Evolutionary conservation across 164 flowering plant species (phyloP).

Genomic region (Houttuynia cordata): DNA sequence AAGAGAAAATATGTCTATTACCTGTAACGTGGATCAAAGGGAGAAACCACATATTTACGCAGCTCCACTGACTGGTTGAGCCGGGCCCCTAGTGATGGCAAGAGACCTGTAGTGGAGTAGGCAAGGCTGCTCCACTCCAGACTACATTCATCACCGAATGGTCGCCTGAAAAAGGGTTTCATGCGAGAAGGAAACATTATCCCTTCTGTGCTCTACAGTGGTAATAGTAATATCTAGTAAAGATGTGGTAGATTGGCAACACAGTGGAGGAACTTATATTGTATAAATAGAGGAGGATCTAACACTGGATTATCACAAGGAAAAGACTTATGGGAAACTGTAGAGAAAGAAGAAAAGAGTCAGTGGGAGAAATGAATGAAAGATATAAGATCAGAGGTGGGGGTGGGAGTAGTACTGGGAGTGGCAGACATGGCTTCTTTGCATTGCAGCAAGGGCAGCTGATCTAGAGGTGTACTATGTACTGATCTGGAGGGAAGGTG

Average conservation of each 20-base stretch:
- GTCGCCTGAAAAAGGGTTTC: slow-evolving; percentile 40
- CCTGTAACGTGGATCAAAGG: slow-evolving; percentile 75
- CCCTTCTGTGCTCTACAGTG: neutral
- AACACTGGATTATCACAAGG: slow-evolving; percentile 2
- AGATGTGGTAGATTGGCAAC: slow-evolving; percentile 7
- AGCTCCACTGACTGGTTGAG: slow-evolving; percentile 57
- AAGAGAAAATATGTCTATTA: slow-evolving; percentile 2
- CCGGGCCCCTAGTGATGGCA: slow-evolving; percentile 89
- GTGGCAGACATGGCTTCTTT: slow-evolving; percentile 47
- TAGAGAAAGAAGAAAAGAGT: slow-evolving; percentile 7
- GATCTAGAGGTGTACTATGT: neutral
- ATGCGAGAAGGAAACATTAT: slow-evolving; percentile 39
- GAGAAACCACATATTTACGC: slow-evolving; percentile 57
- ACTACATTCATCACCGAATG: slow-evolving; percentile 43
- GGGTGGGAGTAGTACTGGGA: slow-evolving; percentile 11
- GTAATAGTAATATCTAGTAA: slow-evolving; percentile 5
- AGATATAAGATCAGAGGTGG: neutral
- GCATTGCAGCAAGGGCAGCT: slow-evolving; percentile 22
- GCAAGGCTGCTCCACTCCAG: slow-evolving; percentile 18
- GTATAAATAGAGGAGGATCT: slow-evolving; percentile 19
- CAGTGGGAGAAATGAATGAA: slow-evolving; percentile 8
- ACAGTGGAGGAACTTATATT: slow-evolving; percentile 4
- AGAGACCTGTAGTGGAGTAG: slow-evolving; percentile 33
- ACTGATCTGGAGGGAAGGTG: slow-evolving; percentile 1
- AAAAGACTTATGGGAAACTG: neutral